These are phyloP conservation scores for Vigna radiata DNA, from an alignment of 306 rosid genomes.

Conservation along the genomic window DNA sequence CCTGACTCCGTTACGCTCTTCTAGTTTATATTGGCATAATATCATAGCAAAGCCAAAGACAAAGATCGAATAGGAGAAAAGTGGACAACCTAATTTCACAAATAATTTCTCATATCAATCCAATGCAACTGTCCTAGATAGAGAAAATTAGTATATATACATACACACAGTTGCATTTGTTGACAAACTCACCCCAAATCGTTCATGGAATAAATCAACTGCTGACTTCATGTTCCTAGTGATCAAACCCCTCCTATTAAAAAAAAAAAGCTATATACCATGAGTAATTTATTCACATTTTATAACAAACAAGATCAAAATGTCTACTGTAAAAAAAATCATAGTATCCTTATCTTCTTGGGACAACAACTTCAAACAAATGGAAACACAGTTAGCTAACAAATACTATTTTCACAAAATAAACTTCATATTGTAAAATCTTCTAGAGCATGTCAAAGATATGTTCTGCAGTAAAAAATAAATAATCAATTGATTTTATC, in stretches of 20 bases:
- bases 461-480: neutral
- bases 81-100: slow-evolving; percentile 4
- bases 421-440: neutral
- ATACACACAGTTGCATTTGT: slow-evolving; percentile 3
- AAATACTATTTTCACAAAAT: neutral
- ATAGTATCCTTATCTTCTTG: neutral
- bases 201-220: slow-evolving; percentile 80
- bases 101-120: slow-evolving; percentile 16
- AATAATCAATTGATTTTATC: neutral
- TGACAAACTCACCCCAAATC: slow-evolving; percentile 76
- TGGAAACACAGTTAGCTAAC: neutral
- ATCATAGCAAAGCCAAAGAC: neutral
- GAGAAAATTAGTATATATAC: neutral
- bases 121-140: neutral
- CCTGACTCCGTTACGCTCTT: neutral
- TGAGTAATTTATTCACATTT: slow-evolving; percentile 12
- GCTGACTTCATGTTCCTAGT: slow-evolving; percentile 80
- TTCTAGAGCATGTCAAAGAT: neutral
- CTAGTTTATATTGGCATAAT: neutral
- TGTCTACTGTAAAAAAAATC: neutral
- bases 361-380: neutral
- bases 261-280: neutral
- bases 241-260: slow-evolving; percentile 82
- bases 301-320: slow-evolving; percentile 17
- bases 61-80: neutral